Evolutionary conservation across 257 asterid species (phyloP).

Genomic region (Plantago ovata): DNA sequence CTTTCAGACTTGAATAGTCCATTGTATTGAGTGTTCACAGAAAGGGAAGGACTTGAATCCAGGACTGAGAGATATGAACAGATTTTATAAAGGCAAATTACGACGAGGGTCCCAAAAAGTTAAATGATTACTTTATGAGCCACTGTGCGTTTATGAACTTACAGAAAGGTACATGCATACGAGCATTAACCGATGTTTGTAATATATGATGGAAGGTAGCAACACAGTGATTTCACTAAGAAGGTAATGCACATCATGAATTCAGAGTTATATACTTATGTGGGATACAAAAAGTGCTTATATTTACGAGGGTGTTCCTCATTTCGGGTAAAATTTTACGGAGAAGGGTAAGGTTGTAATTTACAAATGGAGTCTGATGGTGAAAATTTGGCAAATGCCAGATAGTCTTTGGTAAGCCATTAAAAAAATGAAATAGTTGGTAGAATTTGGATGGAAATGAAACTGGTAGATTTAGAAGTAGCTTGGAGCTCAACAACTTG

Average conservation of each 20-base stretch:
- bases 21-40: conserved; percentile 15
- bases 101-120: not conserved
- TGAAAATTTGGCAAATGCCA: not conserved
- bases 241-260: too few species aligned
- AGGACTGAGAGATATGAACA: conserved; percentile 1
- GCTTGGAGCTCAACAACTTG: conserved; percentile 65
- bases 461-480: conserved; percentile 38
- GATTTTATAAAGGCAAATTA: conserved; percentile 15
- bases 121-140: not conserved
- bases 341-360: not conserved
- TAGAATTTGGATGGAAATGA: conserved; percentile 22
- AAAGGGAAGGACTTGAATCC: not conserved
- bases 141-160: not conserved
- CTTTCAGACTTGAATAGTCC: conserved; percentile 15
- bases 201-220: not conserved
- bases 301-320: too few species aligned
- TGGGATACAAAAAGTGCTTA: too few species aligned
- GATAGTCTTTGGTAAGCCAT: not conserved
- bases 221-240: too few species aligned
- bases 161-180: not conserved
- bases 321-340: too few species aligned
- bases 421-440: conserved; percentile 5
- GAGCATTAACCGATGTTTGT: not conserved
- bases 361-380: not conserved
- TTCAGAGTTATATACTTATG: too few species aligned